These are phyloP conservation scores for Malania oleifera DNA, from an alignment of 164 flowering plant species.

Conservation along the genomic window DNA sequence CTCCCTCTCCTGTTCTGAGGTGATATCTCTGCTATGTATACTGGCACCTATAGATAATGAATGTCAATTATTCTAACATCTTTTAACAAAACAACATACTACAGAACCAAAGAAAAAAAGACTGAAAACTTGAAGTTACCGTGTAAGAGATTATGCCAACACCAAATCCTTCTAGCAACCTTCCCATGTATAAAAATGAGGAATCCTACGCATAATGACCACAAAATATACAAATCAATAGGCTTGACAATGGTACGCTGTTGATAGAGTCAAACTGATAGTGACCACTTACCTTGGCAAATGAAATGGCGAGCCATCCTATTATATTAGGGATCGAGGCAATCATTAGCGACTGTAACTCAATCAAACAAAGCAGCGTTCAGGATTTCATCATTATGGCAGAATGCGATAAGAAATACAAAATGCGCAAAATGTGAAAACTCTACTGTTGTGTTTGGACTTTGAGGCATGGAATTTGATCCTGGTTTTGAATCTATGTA, in stretches of 20 bases:
- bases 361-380: conserved; percentile 3
- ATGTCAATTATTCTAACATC: neutral
- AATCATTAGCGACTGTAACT: conserved; percentile 60
- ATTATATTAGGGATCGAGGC: conserved; percentile 69
- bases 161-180: conserved; percentile 68
- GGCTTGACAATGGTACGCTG: neutral
- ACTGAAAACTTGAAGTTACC: conserved; percentile 23
- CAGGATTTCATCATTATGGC: neutral
- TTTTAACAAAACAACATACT: neutral
- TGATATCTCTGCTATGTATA: conserved; percentile 57
- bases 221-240: neutral
- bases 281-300: conserved; percentile 43
- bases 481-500: too few relatives aligned
- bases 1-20: conserved; percentile 53
- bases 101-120: neutral
- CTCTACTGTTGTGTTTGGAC: neutral
- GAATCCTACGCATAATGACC: conserved; percentile 35
- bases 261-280: neutral
- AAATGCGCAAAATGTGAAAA: neutral
- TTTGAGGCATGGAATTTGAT: neutral
- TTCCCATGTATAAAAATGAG: conserved; percentile 57
- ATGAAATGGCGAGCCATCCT: conserved; percentile 67
- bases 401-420: neutral
- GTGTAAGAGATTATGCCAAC: conserved; percentile 65
- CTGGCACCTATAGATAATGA: conserved; percentile 41